phyloP scores from a whole-genome alignment of 805 yeast species.

The Myxozyma neotropica region DNA sequence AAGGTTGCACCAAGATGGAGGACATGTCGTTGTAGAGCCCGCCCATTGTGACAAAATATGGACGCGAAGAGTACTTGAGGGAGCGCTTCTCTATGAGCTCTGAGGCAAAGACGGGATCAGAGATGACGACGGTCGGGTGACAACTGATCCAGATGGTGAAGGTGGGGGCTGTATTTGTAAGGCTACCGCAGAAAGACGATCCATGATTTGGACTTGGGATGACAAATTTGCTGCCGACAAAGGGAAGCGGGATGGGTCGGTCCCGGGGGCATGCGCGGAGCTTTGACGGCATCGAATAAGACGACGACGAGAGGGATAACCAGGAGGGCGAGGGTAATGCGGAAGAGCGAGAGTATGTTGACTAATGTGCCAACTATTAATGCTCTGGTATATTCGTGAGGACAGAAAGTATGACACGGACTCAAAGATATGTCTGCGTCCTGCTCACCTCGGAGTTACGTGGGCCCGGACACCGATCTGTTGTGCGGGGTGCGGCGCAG shows the following conservation, averaged over 20 bases:
- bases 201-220: slow-evolving; percentile 6
- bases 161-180: neutral
- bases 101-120: slow-evolving; percentile 8
- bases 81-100: slow-evolving; percentile 14
- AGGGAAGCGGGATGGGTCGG: slow-evolving; percentile 10
- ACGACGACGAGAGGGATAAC: neutral
- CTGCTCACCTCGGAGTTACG: neutral
- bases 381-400: too few species aligned
- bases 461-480: neutral
- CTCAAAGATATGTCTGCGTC: too few species aligned
- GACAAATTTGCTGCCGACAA: slow-evolving; percentile 6
- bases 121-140: slow-evolving; percentile 7
- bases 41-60: slow-evolving; percentile 6
- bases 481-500: slow-evolving; percentile 1
- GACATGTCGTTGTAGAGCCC: slow-evolving; percentile 4
- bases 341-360: too few species aligned
- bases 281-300: neutral
- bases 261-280: slow-evolving; percentile 13
- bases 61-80: slow-evolving; percentile 10
- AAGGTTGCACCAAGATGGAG: slow-evolving; percentile 8
- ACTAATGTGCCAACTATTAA: too few species aligned
- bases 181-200: slow-evolving; percentile 6
- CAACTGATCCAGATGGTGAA: slow-evolving; percentile 13
- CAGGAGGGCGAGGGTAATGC: neutral
- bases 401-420: too few species aligned